phyloP scores from a whole-genome alignment of 2,329 filamentous ascomycete species.

The Colletotrichum chrysophilum region DNA sequence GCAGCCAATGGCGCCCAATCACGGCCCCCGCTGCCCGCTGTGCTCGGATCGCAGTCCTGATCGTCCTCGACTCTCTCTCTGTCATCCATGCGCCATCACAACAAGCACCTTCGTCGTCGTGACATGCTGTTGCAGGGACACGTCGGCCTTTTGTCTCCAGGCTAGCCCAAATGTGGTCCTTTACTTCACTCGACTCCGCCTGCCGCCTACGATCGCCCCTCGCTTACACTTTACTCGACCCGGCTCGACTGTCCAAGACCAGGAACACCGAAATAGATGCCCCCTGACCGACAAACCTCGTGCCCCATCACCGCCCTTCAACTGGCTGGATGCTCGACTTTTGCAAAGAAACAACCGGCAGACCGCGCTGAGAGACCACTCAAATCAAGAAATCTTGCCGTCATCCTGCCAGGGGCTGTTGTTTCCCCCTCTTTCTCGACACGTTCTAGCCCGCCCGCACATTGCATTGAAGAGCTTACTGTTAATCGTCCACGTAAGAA shows the following conservation, averaged over 20 bases:
- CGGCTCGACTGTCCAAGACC: conserved; percentile 1
- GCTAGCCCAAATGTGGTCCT: neutral
- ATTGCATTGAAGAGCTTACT: conserved; percentile 8
- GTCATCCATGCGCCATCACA: conserved; percentile 2
- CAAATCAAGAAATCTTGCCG: neutral
- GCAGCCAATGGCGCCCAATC: neutral
- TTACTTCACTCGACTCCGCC: conserved; percentile 9
- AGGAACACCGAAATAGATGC: conserved; percentile 6
- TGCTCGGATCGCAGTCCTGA: conserved; percentile 8
- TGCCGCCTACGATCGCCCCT: conserved; percentile 5
- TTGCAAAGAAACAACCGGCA: neutral
- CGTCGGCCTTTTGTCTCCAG: neutral
- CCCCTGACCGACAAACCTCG: conserved; percentile 6
- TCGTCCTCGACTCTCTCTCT: neutral
- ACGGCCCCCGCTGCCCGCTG: neutral
- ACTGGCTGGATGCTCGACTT: conserved; percentile 2
- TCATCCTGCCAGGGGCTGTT: neutral
- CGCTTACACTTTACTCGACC: conserved; percentile 12
- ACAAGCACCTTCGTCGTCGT: neutral
- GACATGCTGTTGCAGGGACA: neutral
- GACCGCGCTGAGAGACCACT: neutral
- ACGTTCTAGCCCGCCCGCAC: neutral
- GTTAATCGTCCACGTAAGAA: neutral
- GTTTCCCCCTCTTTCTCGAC: neutral
- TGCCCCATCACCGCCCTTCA: conserved; percentile 6